Evolutionary conservation across 805 yeast species (phyloP).

Genomic region (Maudiozyma barnettii): DNA sequence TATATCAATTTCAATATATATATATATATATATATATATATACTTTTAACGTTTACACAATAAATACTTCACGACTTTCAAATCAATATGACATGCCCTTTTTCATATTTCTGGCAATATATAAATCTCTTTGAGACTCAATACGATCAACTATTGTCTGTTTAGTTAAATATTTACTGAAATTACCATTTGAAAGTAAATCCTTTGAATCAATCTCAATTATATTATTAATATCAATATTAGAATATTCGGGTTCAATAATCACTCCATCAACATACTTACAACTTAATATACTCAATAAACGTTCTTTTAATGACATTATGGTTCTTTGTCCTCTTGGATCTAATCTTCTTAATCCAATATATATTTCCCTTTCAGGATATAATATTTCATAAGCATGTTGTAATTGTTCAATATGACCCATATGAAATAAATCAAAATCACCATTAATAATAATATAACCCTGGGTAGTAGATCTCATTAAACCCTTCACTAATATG

Average conservation of each 20-base stretch:
- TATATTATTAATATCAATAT: not conserved
- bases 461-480: slow-evolving; percentile 3
- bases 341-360: slow-evolving; percentile 45
- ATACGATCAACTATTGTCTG: slow-evolving; percentile 70
- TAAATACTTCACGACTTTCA: not conserved
- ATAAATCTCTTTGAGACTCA: slow-evolving; percentile 52
- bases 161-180: slow-evolving; percentile 44
- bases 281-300: slow-evolving; percentile 83
- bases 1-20: too few relatives aligned
- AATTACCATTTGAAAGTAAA: slow-evolving; percentile 47
- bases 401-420: slow-evolving; percentile 68
- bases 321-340: slow-evolving; percentile 33
- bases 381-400: slow-evolving; percentile 33
- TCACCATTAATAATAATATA: slow-evolving; percentile 51
- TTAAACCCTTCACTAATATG: slow-evolving; percentile 16
- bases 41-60: not conserved
- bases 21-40: not conserved
- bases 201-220: slow-evolving; percentile 33
- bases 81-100: slow-evolving; percentile 53
- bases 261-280: slow-evolving; percentile 71
- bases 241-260: slow-evolving; percentile 25
- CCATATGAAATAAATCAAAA: slow-evolving; percentile 89
- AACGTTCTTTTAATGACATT: slow-evolving; percentile 80
- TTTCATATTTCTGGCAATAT: slow-evolving; percentile 76
- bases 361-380: slow-evolving; percentile 41